Evolutionary conservation across 1,139 yeast genomes (phyloP).

Genomic region (Yamadazyma jaroonii): DNA sequence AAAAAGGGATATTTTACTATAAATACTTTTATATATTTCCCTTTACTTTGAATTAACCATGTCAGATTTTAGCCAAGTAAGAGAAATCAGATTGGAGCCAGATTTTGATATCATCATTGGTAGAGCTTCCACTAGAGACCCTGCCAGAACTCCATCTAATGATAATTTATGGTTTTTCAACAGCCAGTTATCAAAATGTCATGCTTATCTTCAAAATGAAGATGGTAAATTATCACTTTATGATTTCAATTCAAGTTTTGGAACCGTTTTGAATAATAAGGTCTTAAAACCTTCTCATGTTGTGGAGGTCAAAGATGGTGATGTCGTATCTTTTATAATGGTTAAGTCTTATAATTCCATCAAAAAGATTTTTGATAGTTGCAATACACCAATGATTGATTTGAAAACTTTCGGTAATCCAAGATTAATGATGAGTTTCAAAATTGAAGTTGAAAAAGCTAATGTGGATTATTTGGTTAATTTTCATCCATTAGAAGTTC

Average conservation of each 20-base stretch:
- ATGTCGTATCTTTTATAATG: conserved; percentile 32
- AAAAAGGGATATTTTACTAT: background rate
- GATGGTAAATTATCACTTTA: conserved; percentile 22
- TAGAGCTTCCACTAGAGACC: conserved; percentile 29
- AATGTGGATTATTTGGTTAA: background rate
- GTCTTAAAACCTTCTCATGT: conserved; percentile 20
- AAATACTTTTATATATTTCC: background rate
- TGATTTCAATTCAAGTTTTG: conserved; percentile 39
- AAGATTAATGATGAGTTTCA: conserved; percentile 23
- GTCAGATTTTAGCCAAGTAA: background rate
- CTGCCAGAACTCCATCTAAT: conserved; percentile 17
- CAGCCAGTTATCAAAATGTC: conserved; percentile 30
- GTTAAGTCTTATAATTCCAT: conserved; percentile 25
- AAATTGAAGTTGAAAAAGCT: conserved; percentile 11
- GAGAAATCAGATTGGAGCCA: background rate
- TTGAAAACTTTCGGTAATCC: conserved; percentile 24
- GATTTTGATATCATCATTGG: conserved; percentile 11
- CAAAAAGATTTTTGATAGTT: conserved; percentile 7
- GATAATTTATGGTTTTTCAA: conserved; percentile 26
- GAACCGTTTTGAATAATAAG: conserved; percentile 32
- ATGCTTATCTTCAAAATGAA: conserved; percentile 17
- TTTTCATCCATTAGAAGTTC: background rate
- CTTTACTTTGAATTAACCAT: no score
- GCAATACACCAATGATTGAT: conserved; percentile 14
- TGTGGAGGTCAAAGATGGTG: conserved; percentile 21